These are phyloP conservation scores for Luzula sylvatica DNA, from an alignment of 176 grass and related monocot genomes.

Conservation along the genomic window DNA sequence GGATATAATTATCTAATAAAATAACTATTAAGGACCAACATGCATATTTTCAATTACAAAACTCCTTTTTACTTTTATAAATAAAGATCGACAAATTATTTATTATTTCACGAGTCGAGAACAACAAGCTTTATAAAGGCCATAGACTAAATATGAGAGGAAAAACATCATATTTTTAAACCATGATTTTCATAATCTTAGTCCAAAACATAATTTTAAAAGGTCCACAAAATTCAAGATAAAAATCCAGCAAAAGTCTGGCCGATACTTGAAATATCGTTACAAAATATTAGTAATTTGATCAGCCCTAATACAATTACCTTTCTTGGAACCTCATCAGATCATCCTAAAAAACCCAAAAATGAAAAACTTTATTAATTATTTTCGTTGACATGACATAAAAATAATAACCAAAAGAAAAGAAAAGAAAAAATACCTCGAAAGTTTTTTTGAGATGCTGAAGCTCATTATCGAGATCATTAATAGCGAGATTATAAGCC, in stretches of 20 bases:
- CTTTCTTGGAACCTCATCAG: neutral
- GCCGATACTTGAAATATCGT: neutral
- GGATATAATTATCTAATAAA: too few relatives aligned
- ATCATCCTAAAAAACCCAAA: constrained; percentile 10
- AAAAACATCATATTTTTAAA: neutral
- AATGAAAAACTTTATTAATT: neutral
- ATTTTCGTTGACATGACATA: neutral
- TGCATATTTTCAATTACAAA: too few relatives aligned
- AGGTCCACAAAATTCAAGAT: neutral
- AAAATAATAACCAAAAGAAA: neutral
- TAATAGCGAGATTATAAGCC: constrained; percentile 36
- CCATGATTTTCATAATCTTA: too few relatives aligned
- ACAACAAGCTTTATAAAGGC: too few relatives aligned
- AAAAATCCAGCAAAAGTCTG: neutral
- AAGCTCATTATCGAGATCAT: constrained; percentile 46
- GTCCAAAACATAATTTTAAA: too few relatives aligned
- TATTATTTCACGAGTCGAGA: too few relatives aligned
- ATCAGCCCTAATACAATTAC: neutral
- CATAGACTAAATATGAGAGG: too few relatives aligned
- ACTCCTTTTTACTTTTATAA: too few relatives aligned
- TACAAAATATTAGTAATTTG: neutral
- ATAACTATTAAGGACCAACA: too few relatives aligned
- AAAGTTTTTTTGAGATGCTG: constrained; percentile 27
- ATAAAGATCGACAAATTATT: too few relatives aligned
- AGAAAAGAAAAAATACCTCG: constrained; percentile 21